phyloP scores from a whole-genome alignment of 1,284 basidiomycete species.

The Moesziomyces globuligerus region DNA sequence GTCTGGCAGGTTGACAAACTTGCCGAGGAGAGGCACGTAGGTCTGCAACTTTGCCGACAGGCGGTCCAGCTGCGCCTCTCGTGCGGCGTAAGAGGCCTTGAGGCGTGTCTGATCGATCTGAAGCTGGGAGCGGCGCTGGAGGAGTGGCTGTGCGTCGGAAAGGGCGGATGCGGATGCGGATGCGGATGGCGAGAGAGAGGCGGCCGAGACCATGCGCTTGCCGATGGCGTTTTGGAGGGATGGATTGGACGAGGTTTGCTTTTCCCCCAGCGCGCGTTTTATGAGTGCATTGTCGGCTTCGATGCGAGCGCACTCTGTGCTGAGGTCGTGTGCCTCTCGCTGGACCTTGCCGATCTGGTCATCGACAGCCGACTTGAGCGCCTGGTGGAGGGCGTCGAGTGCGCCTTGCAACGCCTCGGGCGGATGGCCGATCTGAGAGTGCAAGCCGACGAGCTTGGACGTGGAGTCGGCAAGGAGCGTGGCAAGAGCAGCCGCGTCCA shows the following conservation, averaged over 20 bases:
- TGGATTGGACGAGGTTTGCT: conserved; percentile 24
- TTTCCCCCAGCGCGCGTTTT: conserved; percentile 31
- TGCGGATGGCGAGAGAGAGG: conserved; percentile 14
- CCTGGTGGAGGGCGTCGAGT: conserved; percentile 54
- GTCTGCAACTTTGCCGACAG: conserved; percentile 34
- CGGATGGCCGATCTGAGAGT: conserved; percentile 59
- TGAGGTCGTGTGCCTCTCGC: conserved; percentile 49
- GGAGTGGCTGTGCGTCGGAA: conserved; percentile 31
- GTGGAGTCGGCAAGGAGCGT: conserved; percentile 57
- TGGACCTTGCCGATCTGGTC: conserved; percentile 58
- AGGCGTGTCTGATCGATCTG: conserved; percentile 38
- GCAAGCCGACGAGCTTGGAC: conserved; percentile 47
- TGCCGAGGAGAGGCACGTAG: conserved; percentile 45
- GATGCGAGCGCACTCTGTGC: conserved; percentile 38
- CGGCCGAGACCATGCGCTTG: conserved; percentile 43
- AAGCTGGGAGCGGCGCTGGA: conserved; percentile 40
- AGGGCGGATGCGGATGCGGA: background rate
- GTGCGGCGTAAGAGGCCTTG: conserved; percentile 29
- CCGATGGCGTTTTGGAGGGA: conserved; percentile 44
- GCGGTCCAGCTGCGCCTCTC: conserved; percentile 37
- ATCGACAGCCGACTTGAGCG: conserved; percentile 59
- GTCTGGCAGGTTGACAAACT: conserved; percentile 36
- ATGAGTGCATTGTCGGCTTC: conserved; percentile 31
- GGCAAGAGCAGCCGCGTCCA: conserved; percentile 58
- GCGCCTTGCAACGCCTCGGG: conserved; percentile 52